Evolutionary conservation across 495 filamentous ascomycete genomes (phyloP).

Genomic region (Penicillium soppii): DNA sequence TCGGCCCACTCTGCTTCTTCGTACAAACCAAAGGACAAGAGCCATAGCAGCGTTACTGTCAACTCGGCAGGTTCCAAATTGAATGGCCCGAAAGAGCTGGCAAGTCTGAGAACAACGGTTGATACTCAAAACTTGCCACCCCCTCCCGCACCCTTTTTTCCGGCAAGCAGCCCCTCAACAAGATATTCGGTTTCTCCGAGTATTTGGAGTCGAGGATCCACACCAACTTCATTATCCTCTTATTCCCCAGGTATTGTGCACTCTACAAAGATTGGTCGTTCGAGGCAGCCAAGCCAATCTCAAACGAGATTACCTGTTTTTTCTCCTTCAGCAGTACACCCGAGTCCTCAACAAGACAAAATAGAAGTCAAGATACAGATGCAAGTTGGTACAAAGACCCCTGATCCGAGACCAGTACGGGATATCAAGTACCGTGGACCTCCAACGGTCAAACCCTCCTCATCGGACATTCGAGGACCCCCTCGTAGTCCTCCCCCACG

Average conservation of each 20-base stretch:
- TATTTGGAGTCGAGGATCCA: constrained; percentile 84
- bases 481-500: constrained; percentile 62
- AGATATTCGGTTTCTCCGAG: constrained; percentile 90
- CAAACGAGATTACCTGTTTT: constrained; percentile 65
- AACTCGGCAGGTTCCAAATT: constrained; percentile 9
- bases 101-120: constrained; percentile 43
- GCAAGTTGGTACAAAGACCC: constrained; percentile 36
- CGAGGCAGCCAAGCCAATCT: constrained; percentile 63
- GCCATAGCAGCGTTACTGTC: constrained; percentile 10
- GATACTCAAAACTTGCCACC: constrained; percentile 62
- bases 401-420: constrained; percentile 1
- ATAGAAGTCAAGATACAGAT: constrained; percentile 59
- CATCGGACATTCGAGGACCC: constrained; percentile 28
- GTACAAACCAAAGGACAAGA: constrained; percentile 12
- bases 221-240: constrained; percentile 95
- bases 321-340: constrained; percentile 41
- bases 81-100: constrained; percentile 40
- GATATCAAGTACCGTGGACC: neutral
- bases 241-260: constrained; percentile 80
- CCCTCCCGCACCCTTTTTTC: constrained; percentile 63
- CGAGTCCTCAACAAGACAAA: constrained; percentile 64
- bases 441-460: neutral
- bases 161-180: constrained; percentile 87
- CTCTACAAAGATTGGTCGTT: constrained; percentile 56
- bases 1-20: constrained; percentile 7